Evolutionary conservation across 2,329 filamentous ascomycete genomes (phyloP), one percentile per base, ranked within the genome.

Genomic region (Fusarium camptoceras): DNA sequence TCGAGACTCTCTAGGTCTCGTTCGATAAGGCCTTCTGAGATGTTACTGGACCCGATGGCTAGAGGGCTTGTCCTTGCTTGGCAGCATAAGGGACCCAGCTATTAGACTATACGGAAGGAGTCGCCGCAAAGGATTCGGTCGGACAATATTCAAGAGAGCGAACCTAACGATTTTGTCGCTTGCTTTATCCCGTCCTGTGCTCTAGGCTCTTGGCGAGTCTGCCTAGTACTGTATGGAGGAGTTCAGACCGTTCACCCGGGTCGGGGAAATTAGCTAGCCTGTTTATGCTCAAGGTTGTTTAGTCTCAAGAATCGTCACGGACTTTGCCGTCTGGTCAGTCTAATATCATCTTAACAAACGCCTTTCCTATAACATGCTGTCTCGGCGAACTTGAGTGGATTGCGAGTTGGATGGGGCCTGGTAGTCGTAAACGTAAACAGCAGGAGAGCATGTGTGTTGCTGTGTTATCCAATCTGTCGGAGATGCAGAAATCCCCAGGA

Each of bases 281-380:
- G n/a, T 39, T 68, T 28, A 48, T 49, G 44, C 49, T 60, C 43
- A 51, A 27, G 49, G 49, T 28, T n/a, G 34, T 28, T 24, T 27
- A 24, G 24, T 24, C 10, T 37, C 18, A n/a, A 41, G 31, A 20
- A 41, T 27, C 24, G 39, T 51, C 25, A 51, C 49, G 49, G 49
- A 25, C 6, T 41, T 51, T 51, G 2, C 49, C 49, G 49, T 28
- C 27, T 41, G 27, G 31, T 28, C 49, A 51, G 24, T 42, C 34
- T 51, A 51, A 27, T 27, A 42, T 20, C 31, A 27, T 37, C 41
- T 20, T 15, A 27, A 18, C 22, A 27, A 28, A 37, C 34, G 34
- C 34, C 18, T 37, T 37, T 37, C 34, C 34, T 37, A 37, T 37
- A 37, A n/a, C 34, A 37, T 37, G 34, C 34, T 37, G 34, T 37